A percentile compares a stretch with the other conserved stretches of the same genome.
These are phyloP conservation scores for Iris macrosiphon DNA, from an alignment of 106 monocot genomes.

Conservation along the genomic window DNA sequence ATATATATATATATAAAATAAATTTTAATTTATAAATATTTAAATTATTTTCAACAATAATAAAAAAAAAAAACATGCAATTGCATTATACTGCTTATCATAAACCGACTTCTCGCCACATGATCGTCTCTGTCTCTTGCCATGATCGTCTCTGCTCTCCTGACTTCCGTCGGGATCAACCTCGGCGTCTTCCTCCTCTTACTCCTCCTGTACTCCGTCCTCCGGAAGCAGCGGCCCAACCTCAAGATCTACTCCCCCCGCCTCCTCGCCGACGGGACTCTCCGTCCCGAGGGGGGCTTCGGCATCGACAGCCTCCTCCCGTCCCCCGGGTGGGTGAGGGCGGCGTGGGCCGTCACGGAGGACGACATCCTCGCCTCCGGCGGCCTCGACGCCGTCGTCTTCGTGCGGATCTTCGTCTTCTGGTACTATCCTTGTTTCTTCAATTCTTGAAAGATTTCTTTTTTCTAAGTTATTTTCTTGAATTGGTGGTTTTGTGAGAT, in stretches of 20 bases:
- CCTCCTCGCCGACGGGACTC: slow-evolving; percentile 47
- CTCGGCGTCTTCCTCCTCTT: slow-evolving; percentile 73
- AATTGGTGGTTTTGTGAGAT: too few species aligned
- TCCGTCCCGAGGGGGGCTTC: slow-evolving; percentile 13
- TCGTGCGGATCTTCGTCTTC: slow-evolving; percentile 82
- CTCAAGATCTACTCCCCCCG: slow-evolving; percentile 68
- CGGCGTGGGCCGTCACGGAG: slow-evolving; percentile 61
- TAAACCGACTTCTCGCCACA: too few species aligned
- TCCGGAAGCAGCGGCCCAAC: slow-evolving; percentile 62
- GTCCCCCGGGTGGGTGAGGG: slow-evolving; percentile 58
- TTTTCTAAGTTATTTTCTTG: too few species aligned
- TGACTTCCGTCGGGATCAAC: slow-evolving; percentile 92
- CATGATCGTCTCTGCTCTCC: slow-evolving; percentile 93
- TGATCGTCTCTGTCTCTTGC: too few species aligned
- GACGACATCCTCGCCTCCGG: slow-evolving; percentile 54
- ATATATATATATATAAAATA: too few species aligned
- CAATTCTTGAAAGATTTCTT: too few species aligned
- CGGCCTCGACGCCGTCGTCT: slow-evolving; percentile 89
- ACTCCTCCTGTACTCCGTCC: slow-evolving; percentile 60
- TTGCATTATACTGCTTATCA: too few species aligned
- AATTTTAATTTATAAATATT: too few species aligned
- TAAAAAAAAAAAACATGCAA: too few species aligned
- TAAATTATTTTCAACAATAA: too few species aligned
- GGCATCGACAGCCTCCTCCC: slow-evolving; percentile 65
- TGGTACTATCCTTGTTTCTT: too few species aligned